Percentiles rank a stretch among this genome's conserved stretches.
These are phyloP conservation scores for Calonectria leucothoes DNA, from an alignment of 2,329 filamentous ascomycete species.

Conservation along the genomic window DNA sequence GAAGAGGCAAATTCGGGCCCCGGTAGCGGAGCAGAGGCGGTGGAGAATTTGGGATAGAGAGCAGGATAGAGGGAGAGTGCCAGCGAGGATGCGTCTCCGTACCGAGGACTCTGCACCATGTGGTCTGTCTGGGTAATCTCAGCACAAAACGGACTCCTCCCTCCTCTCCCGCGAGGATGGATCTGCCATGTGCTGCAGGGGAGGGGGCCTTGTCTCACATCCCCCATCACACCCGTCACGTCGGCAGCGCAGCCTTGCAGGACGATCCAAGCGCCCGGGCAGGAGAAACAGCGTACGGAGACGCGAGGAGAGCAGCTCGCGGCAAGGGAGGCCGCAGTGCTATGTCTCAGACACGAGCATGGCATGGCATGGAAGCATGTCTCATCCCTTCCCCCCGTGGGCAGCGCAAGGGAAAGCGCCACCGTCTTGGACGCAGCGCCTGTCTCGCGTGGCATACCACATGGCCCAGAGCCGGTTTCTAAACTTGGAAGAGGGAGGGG, in stretches of 20 bases:
- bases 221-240: constrained; percentile 27
- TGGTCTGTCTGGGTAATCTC: not conserved
- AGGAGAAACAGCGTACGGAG: not conserved
- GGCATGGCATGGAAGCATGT: not conserved
- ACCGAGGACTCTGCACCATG: constrained; percentile 15
- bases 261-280: constrained; percentile 32
- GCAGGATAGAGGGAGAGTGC: not conserved
- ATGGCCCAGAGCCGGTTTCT: constrained; percentile 9
- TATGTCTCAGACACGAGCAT: not conserved
- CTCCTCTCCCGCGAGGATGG: constrained; percentile 36
- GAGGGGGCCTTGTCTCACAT: constrained; percentile 39
- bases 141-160: constrained; percentile 3
- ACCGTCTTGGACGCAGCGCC: constrained; percentile 12
- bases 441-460: constrained; percentile 15
- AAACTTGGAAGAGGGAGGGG: not conserved
- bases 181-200: constrained; percentile 42
- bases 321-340: not conserved
- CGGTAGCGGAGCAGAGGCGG: constrained; percentile 10
- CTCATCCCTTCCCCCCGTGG: not conserved
- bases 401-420: not conserved
- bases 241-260: constrained; percentile 36
- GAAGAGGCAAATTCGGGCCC: not conserved
- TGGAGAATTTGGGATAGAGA: constrained; percentile 20
- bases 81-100: constrained; percentile 18
- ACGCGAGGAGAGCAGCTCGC: not conserved